Percentiles rank a stretch among this genome's conserved stretches.
phyloP scores from a whole-genome alignment of 2,329 filamentous ascomycete genomes.

The Aspergillus quadricinctus region DNA sequence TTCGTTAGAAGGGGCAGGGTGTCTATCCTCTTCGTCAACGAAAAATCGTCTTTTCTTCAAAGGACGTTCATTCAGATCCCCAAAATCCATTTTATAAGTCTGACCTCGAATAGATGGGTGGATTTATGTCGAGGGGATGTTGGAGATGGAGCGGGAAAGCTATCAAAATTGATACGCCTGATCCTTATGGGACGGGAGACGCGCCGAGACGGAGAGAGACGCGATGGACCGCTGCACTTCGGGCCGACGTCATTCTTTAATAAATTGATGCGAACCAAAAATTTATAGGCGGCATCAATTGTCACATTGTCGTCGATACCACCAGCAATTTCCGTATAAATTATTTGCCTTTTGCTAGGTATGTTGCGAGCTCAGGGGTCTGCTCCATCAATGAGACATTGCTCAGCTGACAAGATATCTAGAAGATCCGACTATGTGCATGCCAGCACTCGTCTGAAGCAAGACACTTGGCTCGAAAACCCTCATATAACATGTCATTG shows the following conservation, averaged over 20 bases:
- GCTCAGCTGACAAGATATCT: background rate
- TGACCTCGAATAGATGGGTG: background rate
- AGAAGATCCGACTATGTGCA: background rate
- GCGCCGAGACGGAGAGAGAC: slow-evolving; percentile 13
- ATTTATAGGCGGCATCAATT: background rate
- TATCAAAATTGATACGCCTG: background rate
- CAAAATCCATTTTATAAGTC: slow-evolving; percentile 27
- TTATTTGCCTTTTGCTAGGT: background rate
- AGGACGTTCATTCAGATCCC: slow-evolving; percentile 50
- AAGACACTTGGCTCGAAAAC: background rate
- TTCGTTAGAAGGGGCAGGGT: slow-evolving; percentile 13
- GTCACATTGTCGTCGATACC: background rate
- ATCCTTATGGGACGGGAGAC: slow-evolving; percentile 19
- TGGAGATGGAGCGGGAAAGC: background rate
- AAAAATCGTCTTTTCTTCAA: slow-evolving; percentile 62
- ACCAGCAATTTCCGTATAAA: slow-evolving; percentile 1
- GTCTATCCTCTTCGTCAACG: slow-evolving; percentile 42
- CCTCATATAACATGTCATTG: slow-evolving; percentile 14
- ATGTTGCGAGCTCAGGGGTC: background rate
- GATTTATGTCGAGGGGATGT: background rate
- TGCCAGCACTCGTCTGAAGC: background rate
- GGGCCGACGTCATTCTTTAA: slow-evolving; percentile 27
- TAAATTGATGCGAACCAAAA: slow-evolving; percentile 7
- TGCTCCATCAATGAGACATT: background rate
- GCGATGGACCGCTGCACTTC: slow-evolving; percentile 4